Conservation (phyloP, 495 filamentous ascomycete species). For the Penicillium nucicola region DNA sequence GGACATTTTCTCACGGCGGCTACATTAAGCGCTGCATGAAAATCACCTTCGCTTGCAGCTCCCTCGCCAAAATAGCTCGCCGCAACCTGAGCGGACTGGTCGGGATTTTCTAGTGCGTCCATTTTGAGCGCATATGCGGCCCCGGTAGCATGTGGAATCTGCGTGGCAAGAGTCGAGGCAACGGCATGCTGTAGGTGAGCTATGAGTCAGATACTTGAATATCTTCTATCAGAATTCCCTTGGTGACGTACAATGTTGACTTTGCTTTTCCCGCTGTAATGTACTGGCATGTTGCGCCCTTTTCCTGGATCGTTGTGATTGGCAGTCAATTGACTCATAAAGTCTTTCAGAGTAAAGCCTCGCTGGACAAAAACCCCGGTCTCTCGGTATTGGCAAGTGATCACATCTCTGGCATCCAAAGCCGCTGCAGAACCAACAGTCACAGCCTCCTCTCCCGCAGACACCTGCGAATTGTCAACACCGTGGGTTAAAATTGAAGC, state of each 20-base stretch:
- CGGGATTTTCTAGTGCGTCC: constrained; percentile 70
- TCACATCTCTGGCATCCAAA: constrained; percentile 74
- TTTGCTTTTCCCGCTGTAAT: constrained; percentile 82
- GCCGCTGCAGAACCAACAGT: constrained; percentile 83
- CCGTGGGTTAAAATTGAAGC: too few relatives aligned
- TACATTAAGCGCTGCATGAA: constrained; percentile 95
- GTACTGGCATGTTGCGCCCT: constrained; percentile 96
- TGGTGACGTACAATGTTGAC: constrained; percentile 55
- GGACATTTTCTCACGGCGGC: constrained; percentile 91
- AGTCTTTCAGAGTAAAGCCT: constrained; percentile 80
- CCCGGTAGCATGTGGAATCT: constrained; percentile 91
- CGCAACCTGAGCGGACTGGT: constrained; percentile 63
- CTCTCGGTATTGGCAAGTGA: constrained; percentile 94
- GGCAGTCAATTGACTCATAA: constrained; percentile 94
- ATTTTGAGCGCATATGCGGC: constrained; percentile 94
- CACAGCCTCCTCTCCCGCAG: constrained; percentile 92
- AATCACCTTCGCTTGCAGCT: constrained; percentile 94
- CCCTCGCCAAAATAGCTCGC: constrained; percentile 96
- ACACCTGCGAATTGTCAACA: constrained; percentile 60
- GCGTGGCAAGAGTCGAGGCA: constrained; percentile 90
- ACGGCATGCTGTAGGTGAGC: constrained; percentile 69
- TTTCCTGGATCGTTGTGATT: constrained; percentile 76
- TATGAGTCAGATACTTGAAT: not conserved
- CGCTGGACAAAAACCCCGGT: constrained; percentile 85
- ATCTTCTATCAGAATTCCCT: not conserved